Conservation (phyloP, 1,284 basidiomycete genomes). For the Heterobasidion annosum region DNA sequence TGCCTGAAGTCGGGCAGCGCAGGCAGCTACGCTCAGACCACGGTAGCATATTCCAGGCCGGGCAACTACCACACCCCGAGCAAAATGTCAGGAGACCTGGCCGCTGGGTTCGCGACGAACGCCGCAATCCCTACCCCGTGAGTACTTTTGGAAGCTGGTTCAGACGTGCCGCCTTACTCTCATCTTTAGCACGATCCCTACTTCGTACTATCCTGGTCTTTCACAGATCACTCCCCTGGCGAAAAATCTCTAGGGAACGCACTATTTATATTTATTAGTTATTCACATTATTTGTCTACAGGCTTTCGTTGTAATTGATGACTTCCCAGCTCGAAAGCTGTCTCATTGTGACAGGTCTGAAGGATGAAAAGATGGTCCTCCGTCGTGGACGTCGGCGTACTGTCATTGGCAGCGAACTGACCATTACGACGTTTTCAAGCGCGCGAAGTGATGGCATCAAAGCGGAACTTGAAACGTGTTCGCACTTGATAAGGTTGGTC, state of each 20-base stretch:
- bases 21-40: constrained; percentile 16
- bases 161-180: neutral
- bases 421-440: too few relatives aligned
- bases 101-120: constrained; percentile 19
- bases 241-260: constrained; percentile 12
- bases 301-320: too few relatives aligned
- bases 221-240: constrained; percentile 18
- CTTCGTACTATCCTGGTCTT: constrained; percentile 21
- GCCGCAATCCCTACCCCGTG: constrained; percentile 23
- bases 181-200: constrained; percentile 21
- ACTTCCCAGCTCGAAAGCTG: too few relatives aligned
- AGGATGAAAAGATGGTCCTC: too few relatives aligned
- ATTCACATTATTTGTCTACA: too few relatives aligned
- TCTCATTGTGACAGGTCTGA: too few relatives aligned
- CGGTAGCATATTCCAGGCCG: constrained; percentile 15
- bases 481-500: too few relatives aligned
- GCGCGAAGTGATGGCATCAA: too few relatives aligned
- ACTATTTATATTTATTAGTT: too few relatives aligned
- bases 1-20: constrained; percentile 17
- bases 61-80: constrained; percentile 20
- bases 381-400: too few relatives aligned
- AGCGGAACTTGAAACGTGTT: too few relatives aligned
- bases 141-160: constrained; percentile 6
- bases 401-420: too few relatives aligned
- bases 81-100: constrained; percentile 20